Evolutionary conservation across 2,329 filamentous ascomycete genomes (phyloP), one percentile per base, ranked within the genome.

Genomic region (Cladosporium velox): DNA sequence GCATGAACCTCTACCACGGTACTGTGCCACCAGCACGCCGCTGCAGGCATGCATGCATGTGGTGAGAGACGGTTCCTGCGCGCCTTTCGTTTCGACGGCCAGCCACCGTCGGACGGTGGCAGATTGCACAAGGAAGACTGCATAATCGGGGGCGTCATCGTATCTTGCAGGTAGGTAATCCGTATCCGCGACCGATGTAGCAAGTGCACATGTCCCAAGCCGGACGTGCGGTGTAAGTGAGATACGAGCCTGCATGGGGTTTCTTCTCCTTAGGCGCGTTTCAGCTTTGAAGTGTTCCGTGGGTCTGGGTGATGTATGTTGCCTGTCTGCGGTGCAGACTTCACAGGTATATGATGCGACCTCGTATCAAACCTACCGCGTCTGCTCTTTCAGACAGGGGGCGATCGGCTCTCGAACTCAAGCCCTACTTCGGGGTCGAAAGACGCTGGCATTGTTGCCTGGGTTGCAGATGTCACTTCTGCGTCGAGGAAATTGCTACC

Each of bases 21-120:
- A 55, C 49, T 54, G 60, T 63, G 49, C 34, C 26, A 63, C 60
- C 44, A 57, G 52, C 54, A 4, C 26, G n/a, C 4, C 44, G 30
- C 52, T 57, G 52, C 52, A n/a, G 14, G 24, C 14, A 15, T 26
- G 49, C 49, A 47, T 15, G 21, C 24, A 54, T 21, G 52, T 57
- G 30, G 55, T 14, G 47, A 21, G 30, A 44, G 57, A 21, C 38
- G 57, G 8, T 59, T 59, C 35, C 30, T 41, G 57, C 38, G 35
- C 34, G 34, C 34, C 35, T 59, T 35, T 11, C 34, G 21, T 58
- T 24, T 58, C 32, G 34, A 12, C 18, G 14, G 28, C 38, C 57
- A 44, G 21, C 57, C 8, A 59, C 14, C 52, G 26, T 30, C 28
- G 28, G 52, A n/a, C 14, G 52, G 32, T 34, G n/a, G 28, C 52